Conservation (phyloP, 495 filamentous ascomycete genomes). For the Tuber indicum region DNA sequence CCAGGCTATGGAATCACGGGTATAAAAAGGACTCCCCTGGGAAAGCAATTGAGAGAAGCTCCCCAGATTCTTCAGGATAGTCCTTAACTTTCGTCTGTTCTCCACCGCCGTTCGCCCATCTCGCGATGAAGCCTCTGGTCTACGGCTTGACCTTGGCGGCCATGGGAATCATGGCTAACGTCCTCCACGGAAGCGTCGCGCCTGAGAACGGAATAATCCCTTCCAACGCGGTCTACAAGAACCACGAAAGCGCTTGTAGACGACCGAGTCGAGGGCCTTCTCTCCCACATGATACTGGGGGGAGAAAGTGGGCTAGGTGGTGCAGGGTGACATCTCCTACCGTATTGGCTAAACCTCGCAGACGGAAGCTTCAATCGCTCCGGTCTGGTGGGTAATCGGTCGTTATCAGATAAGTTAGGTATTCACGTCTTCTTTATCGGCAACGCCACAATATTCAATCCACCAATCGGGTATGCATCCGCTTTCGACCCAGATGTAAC, state of each 20-base stretch:
- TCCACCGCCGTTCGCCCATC: background rate
- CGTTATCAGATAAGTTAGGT: slow-evolving; percentile 42
- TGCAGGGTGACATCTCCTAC: slow-evolving; percentile 60
- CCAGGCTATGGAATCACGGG: background rate
- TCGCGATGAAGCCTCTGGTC: background rate
- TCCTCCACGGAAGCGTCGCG: background rate
- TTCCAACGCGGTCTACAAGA: slow-evolving; percentile 50
- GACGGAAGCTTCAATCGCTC: slow-evolving; percentile 56
- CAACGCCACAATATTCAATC: slow-evolving; percentile 71
- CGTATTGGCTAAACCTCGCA: slow-evolving; percentile 57
- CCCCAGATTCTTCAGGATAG: background rate
- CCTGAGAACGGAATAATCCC: background rate
- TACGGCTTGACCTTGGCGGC: background rate
- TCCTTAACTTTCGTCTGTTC: background rate
- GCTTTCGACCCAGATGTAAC: slow-evolving; percentile 53
- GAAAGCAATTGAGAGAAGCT: background rate
- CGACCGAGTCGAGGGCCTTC: slow-evolving; percentile 56
- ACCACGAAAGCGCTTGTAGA: slow-evolving; percentile 55
- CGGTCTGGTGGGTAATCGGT: slow-evolving; percentile 51
- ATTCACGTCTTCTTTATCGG: slow-evolving; percentile 64
- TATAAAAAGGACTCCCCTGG: background rate
- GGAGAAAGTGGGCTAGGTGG: slow-evolving; percentile 62
- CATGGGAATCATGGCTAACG: background rate
- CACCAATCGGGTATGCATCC: slow-evolving; percentile 62
- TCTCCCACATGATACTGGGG: slow-evolving; percentile 64